These are phyloP conservation scores for Alternaria solani DNA, from an alignment of 2,329 filamentous ascomycete genomes.

Conservation along the genomic window DNA sequence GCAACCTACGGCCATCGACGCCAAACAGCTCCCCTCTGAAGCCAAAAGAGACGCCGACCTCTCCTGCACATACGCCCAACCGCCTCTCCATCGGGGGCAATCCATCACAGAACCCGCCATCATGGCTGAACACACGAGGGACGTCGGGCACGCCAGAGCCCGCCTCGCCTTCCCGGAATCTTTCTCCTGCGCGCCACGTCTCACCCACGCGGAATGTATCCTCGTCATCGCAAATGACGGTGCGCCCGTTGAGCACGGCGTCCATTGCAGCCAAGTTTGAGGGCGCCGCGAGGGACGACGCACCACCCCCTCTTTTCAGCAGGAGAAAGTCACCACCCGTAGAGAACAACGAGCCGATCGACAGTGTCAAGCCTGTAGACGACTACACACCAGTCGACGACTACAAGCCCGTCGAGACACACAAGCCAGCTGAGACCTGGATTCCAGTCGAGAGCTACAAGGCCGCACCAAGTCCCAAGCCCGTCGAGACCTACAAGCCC, in stretches of 20 bases:
- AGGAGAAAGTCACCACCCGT: constrained; percentile 14
- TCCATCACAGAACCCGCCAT: constrained; percentile 43
- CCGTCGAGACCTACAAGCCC: constrained; percentile 54
- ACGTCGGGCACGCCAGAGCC: constrained; percentile 42
- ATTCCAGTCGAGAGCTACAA: neutral
- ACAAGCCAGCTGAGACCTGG: neutral
- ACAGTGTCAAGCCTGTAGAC: neutral
- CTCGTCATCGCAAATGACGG: constrained; percentile 28
- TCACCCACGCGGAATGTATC: constrained; percentile 36
- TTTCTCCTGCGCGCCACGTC: constrained; percentile 35
- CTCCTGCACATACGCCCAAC: constrained; percentile 38
- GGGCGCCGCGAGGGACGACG: constrained; percentile 41
- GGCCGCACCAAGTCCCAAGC: constrained; percentile 47
- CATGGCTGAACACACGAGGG: constrained; percentile 47
- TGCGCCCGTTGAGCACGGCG: constrained; percentile 37
- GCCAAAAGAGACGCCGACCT: constrained; percentile 37
- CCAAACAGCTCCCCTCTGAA: constrained; percentile 54
- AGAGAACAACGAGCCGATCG: constrained; percentile 8
- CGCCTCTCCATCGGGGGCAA: constrained; percentile 48
- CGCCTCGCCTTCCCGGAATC: constrained; percentile 40
- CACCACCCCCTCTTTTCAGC: constrained; percentile 29
- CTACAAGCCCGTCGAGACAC: neutral
- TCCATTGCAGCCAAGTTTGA: constrained; percentile 51
- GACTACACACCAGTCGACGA: neutral
- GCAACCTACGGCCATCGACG: constrained; percentile 51